Evolutionary conservation across 495 filamentous ascomycete species (phyloP).

Genomic region (Penicillium herquei): DNA sequence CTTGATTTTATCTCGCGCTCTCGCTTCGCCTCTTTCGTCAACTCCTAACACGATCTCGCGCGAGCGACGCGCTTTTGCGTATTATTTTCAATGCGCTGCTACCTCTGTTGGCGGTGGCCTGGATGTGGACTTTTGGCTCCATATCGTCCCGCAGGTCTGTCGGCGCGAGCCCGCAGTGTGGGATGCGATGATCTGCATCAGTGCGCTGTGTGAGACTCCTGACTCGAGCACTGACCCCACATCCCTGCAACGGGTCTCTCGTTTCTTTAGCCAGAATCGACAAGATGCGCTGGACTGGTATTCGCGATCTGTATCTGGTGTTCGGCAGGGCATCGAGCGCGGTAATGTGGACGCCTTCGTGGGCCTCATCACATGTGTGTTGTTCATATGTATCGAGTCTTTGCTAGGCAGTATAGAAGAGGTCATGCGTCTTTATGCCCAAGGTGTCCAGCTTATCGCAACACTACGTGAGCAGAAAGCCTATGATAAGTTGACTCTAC

Average conservation of each 20-base stretch:
- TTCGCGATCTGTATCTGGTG: slow-evolving; percentile 46
- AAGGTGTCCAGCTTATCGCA: slow-evolving; percentile 34
- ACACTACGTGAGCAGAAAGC: slow-evolving; percentile 27
- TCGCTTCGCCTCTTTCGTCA: slow-evolving; percentile 18
- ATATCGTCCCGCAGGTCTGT: slow-evolving; percentile 54
- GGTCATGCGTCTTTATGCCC: slow-evolving; percentile 33
- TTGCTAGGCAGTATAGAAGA: slow-evolving; percentile 40
- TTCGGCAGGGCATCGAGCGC: slow-evolving; percentile 44
- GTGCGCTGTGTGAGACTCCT: slow-evolving; percentile 49
- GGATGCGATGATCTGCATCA: slow-evolving; percentile 56
- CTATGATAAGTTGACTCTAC: slow-evolving; percentile 12
- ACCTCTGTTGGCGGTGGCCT: slow-evolving; percentile 39
- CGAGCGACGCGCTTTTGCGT: slow-evolving; percentile 42
- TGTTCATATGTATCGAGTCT: slow-evolving; percentile 60
- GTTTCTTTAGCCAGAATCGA: slow-evolving; percentile 40
- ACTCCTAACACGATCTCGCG: slow-evolving; percentile 29
- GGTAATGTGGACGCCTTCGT: slow-evolving; percentile 31
- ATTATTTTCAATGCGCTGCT: slow-evolving; percentile 36
- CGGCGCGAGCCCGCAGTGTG: slow-evolving; percentile 57
- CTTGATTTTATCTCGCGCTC: neutral
- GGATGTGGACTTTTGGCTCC: slow-evolving; percentile 56
- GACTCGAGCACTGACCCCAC: slow-evolving; percentile 17
- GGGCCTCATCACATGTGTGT: slow-evolving; percentile 51
- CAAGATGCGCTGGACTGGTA: slow-evolving; percentile 42
- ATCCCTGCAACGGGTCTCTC: slow-evolving; percentile 8